phyloP scores from a whole-genome alignment of 75 land plant genomes.

The Selaginella tamariscina region DNA sequence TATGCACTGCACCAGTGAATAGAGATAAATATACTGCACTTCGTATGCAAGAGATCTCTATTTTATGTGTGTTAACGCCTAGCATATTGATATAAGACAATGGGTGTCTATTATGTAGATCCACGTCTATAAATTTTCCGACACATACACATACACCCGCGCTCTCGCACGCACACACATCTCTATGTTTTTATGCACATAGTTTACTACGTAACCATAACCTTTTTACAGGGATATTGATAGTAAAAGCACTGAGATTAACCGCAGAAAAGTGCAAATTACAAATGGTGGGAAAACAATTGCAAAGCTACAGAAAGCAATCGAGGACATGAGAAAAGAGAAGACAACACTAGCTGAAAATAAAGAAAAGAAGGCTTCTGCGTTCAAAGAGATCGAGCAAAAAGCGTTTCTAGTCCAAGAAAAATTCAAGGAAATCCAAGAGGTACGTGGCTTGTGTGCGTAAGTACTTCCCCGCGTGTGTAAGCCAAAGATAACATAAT shows the following conservation, averaged over 20 bases:
- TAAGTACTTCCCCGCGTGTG: no score
- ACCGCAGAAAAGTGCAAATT: constrained; percentile 70
- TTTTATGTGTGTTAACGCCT: no score
- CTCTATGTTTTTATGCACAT: background rate
- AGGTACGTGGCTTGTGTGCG: constrained; percentile 38
- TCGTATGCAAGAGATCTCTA: no score
- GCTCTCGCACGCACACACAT: no score
- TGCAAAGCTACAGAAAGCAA: constrained; percentile 51
- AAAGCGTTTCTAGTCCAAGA: constrained; percentile 77
- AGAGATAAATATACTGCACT: no score
- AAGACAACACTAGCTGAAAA: constrained; percentile 38
- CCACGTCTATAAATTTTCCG: no score
- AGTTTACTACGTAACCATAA: background rate
- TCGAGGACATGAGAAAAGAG: constrained; percentile 64
- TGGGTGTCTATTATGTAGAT: no score
- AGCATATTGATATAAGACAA: no score
- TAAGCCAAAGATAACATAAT: no score
- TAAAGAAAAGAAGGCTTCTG: constrained; percentile 35
- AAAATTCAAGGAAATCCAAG: constrained; percentile 54
- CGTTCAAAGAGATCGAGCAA: constrained; percentile 60
- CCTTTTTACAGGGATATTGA: constrained; percentile 57
- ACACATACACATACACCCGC: no score
- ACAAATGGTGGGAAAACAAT: constrained; percentile 56
- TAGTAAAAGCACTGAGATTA: constrained; percentile 62
- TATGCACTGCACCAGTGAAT: no score